These are phyloP conservation scores for Yamadazyma diospyri DNA, from an alignment of 1,139 yeast genomes.

Conservation along the genomic window DNA sequence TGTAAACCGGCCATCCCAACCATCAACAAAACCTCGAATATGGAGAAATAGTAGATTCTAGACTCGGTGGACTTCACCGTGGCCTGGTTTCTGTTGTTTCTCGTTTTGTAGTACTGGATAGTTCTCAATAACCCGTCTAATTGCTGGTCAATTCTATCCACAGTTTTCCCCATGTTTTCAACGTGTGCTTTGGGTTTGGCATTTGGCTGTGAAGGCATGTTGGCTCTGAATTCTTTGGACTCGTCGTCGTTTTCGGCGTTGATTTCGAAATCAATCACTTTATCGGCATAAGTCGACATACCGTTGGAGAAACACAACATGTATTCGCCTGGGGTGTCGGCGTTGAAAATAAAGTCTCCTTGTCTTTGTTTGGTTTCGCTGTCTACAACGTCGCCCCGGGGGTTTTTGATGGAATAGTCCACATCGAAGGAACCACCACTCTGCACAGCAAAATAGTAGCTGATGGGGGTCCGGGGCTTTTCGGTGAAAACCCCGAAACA, in stretches of 20 bases:
- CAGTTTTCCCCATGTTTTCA: conserved; percentile 57
- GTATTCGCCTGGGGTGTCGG: conserved; percentile 75
- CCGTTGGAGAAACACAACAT: conserved; percentile 88
- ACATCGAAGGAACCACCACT: conserved; percentile 86
- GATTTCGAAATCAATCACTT: conserved; percentile 86
- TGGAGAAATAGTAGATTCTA: conserved; percentile 82
- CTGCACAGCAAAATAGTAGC: conserved; percentile 89
- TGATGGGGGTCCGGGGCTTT: conserved; percentile 58
- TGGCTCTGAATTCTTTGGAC: conserved; percentile 49
- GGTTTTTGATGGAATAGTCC: conserved; percentile 71
- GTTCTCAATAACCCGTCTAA: conserved; percentile 62
- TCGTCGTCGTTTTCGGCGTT: conserved; percentile 56
- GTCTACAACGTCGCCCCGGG: conserved; percentile 57
- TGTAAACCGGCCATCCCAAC: conserved; percentile 85
- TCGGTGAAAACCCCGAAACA: conserved; percentile 79
- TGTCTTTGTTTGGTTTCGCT: conserved; percentile 69
- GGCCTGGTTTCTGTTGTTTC: conserved; percentile 87
- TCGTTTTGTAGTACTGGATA: conserved; percentile 82
- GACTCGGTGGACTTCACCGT: conserved; percentile 86
- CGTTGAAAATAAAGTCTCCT: conserved; percentile 79
- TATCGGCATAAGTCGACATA: conserved; percentile 83
- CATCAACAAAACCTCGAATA: conserved; percentile 77
- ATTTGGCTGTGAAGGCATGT: conserved; percentile 62
- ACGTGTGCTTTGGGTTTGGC: conserved; percentile 55
- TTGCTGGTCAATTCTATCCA: conserved; percentile 62